Evolutionary conservation across 2,329 filamentous ascomycete species (phyloP).

Genomic region (Diaporthe ilicicola): DNA sequence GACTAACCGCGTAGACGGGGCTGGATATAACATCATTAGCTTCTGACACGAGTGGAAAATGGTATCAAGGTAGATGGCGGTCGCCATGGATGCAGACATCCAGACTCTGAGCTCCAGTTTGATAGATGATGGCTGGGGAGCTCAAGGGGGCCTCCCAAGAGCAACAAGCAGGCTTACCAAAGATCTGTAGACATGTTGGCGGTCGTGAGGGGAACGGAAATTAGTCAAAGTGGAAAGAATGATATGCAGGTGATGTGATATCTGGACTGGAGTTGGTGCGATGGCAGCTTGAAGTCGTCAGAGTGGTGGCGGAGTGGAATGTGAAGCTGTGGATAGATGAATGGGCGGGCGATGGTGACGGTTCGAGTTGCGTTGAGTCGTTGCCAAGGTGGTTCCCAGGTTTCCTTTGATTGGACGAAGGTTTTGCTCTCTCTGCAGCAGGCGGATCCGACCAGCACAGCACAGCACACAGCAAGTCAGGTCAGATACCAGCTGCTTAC

Average conservation of each 20-base stretch:
- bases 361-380: conserved; percentile 25
- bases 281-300: conserved; percentile 25
- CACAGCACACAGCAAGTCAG: background rate
- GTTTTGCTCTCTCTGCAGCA: conserved; percentile 50
- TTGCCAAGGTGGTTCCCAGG: conserved; percentile 47
- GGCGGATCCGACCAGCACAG: conserved; percentile 28
- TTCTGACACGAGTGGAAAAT: conserved; percentile 41
- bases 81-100: conserved; percentile 37
- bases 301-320: conserved; percentile 25
- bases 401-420: conserved; percentile 49
- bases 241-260: conserved; percentile 24
- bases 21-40: conserved; percentile 65
- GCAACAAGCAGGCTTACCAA: conserved; percentile 71
- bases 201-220: conserved; percentile 42
- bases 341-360: conserved; percentile 32
- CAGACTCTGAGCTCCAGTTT: conserved; percentile 38
- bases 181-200: conserved; percentile 79
- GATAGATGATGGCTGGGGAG: conserved; percentile 29
- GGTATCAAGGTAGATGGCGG: conserved; percentile 7
- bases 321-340: conserved; percentile 33
- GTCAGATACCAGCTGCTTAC: background rate
- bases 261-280: conserved; percentile 30
- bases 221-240: conserved; percentile 29
- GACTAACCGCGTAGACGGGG: conserved; percentile 98
- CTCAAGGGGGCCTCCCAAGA: conserved; percentile 41